Evolutionary conservation across 805 yeast species (phyloP).

Genomic region (Clavispora santaluciae): DNA sequence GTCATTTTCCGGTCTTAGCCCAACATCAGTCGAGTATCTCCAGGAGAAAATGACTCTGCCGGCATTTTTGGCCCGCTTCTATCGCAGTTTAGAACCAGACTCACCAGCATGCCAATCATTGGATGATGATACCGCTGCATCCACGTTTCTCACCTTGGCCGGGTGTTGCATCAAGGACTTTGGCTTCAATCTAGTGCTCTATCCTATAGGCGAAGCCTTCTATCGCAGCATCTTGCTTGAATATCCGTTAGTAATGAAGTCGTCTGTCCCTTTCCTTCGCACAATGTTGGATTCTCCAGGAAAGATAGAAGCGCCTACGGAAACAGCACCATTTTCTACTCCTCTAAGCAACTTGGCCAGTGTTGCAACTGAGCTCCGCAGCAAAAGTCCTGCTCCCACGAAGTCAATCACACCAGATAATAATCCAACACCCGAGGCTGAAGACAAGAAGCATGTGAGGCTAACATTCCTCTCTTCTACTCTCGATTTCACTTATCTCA

Average conservation of each 20-base stretch:
- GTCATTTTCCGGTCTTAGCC: slow-evolving; percentile 50
- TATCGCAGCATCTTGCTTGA: slow-evolving; percentile 56
- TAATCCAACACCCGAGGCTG: slow-evolving; percentile 24
- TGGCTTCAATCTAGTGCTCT: slow-evolving; percentile 69
- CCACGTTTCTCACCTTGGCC: slow-evolving; percentile 51
- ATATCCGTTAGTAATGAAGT: slow-evolving; percentile 58
- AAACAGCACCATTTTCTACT: not conserved
- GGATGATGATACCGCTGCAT: slow-evolving; percentile 48
- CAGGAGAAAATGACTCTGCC: slow-evolving; percentile 40
- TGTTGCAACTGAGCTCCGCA: slow-evolving; percentile 26
- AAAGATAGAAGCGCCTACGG: not conserved
- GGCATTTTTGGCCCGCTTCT: slow-evolving; percentile 38
- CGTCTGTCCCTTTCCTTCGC: slow-evolving; percentile 24
- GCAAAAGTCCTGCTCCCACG: slow-evolving; percentile 4
- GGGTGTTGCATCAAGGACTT: slow-evolving; percentile 76
- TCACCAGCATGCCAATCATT: slow-evolving; percentile 29
- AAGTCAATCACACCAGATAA: slow-evolving; percentile 15
- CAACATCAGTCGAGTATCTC: slow-evolving; percentile 51
- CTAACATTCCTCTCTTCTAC: slow-evolving; percentile 50
- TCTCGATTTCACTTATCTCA: slow-evolving; percentile 63
- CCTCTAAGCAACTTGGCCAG: slow-evolving; percentile 25
- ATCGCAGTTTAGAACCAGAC: slow-evolving; percentile 44
- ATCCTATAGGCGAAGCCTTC: slow-evolving; percentile 63
- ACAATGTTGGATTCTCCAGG: not conserved
- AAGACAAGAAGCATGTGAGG: slow-evolving; percentile 25